Evolutionary conservation across 495 filamentous ascomycete species (phyloP).

Genomic region (Daldinia childiae): DNA sequence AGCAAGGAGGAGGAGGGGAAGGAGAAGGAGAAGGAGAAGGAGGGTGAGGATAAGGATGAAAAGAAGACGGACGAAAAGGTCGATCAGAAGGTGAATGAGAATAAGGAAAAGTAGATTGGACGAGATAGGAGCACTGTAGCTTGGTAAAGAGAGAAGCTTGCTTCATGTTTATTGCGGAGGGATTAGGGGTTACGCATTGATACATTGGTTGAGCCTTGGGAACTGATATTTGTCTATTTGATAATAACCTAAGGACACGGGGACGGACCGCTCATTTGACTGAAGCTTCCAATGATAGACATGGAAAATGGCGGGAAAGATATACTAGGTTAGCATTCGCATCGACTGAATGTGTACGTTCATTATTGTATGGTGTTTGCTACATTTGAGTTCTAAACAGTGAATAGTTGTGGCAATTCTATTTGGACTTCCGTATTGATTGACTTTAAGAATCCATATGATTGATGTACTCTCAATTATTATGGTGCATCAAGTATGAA

Average conservation of each 20-base stretch:
- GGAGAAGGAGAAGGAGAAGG: too few species aligned
- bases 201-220: neutral
- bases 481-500: neutral
- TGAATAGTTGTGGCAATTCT: too few species aligned
- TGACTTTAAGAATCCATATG: too few species aligned
- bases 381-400: too few species aligned
- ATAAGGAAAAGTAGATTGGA: neutral
- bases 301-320: neutral
- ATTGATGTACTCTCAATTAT: neutral
- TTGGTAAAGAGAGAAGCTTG: constrained; percentile 26
- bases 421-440: too few species aligned
- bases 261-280: neutral
- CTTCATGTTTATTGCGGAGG: neutral
- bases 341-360: too few species aligned
- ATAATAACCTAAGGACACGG: neutral
- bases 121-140: neutral
- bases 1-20: too few species aligned
- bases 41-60: too few species aligned
- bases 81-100: neutral
- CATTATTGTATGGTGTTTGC: too few species aligned
- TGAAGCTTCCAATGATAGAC: neutral
- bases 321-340: neutral
- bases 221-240: neutral
- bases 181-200: neutral
- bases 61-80: too few species aligned